Conservation (phyloP, 202 grass and related monocot species). For the Panicum hallii region DNA sequence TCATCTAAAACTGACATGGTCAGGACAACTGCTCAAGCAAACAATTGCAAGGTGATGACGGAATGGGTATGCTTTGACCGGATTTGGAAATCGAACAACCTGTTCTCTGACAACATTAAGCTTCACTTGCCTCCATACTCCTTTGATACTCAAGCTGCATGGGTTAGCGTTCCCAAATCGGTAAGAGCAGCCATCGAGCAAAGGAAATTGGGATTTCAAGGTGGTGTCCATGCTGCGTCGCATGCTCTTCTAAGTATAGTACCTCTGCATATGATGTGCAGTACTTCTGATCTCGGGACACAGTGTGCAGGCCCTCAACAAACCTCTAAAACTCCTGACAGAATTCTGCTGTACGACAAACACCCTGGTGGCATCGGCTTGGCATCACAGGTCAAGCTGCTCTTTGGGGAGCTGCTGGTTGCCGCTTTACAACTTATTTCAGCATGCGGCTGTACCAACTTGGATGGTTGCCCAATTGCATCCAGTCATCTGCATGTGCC, state of each 20-base stretch:
- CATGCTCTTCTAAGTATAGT: conserved; percentile 36
- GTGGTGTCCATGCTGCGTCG: neutral
- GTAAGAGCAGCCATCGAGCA: neutral
- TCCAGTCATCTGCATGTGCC: conserved; percentile 58
- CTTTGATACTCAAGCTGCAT: neutral
- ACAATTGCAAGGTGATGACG: neutral
- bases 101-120: neutral
- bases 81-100: neutral
- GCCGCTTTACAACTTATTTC: conserved; percentile 60
- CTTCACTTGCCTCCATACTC: neutral
- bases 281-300: conserved; percentile 58
- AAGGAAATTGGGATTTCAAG: neutral
- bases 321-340: conserved; percentile 40
- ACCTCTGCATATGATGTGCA: conserved; percentile 72
- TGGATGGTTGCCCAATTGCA: conserved; percentile 65
- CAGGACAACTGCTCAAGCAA: neutral
- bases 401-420: conserved; percentile 60
- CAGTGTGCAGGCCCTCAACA: conserved; percentile 59
- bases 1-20: neutral
- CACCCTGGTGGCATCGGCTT: conserved; percentile 74
- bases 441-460: conserved; percentile 47
- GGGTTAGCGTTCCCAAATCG: neutral
- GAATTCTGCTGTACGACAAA: conserved; percentile 67
- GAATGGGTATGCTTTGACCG: neutral
- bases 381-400: conserved; percentile 53